phyloP scores from a whole-genome alignment of 371 early-diverging fungal species.

The Rhizopus delemar region DNA sequence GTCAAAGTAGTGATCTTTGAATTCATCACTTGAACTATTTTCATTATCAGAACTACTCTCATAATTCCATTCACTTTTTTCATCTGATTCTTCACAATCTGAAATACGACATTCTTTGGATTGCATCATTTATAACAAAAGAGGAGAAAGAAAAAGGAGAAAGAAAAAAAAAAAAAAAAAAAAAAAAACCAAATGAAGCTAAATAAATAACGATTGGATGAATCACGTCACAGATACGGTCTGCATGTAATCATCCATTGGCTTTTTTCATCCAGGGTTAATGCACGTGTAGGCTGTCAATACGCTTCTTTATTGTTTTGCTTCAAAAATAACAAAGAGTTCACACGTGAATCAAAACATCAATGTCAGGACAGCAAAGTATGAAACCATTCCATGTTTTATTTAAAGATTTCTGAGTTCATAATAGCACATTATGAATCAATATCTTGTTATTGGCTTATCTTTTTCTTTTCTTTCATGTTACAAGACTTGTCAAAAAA shows the following conservation, averaged over 20 bases:
- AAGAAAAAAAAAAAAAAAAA: slow-evolving; percentile 1
- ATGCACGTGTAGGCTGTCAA: slow-evolving; percentile 3
- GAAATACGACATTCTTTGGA: slow-evolving; percentile 32
- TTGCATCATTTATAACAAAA: slow-evolving; percentile 3
- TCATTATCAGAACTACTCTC: slow-evolving; percentile 17
- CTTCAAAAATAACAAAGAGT: no score
- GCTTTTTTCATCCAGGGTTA: not conserved
- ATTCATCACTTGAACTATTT: slow-evolving; percentile 5
- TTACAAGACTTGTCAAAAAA: no score
- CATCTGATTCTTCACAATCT: slow-evolving; percentile 29
- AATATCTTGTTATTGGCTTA: no score
- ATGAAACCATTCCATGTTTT: not conserved
- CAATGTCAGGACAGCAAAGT: not conserved
- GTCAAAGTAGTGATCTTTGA: slow-evolving; percentile 32
- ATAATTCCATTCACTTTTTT: slow-evolving; percentile 17
- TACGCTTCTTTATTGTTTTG: no score
- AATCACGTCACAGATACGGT: slow-evolving; percentile 9
- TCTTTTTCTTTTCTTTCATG: no score
- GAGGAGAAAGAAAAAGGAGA: slow-evolving; percentile 3
- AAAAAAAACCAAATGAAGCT: slow-evolving; percentile 1
- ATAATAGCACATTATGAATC: no score
- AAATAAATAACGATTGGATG: slow-evolving; percentile 12
- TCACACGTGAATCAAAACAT: no score
- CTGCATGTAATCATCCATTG: slow-evolving; percentile 14
- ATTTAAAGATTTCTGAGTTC: no score